A percentile compares a stretch with the other conserved stretches of the same genome.
Evolutionary conservation across 23 red algal genomes (phyloP).

Genomic region (Agarophyton chilense): DNA sequence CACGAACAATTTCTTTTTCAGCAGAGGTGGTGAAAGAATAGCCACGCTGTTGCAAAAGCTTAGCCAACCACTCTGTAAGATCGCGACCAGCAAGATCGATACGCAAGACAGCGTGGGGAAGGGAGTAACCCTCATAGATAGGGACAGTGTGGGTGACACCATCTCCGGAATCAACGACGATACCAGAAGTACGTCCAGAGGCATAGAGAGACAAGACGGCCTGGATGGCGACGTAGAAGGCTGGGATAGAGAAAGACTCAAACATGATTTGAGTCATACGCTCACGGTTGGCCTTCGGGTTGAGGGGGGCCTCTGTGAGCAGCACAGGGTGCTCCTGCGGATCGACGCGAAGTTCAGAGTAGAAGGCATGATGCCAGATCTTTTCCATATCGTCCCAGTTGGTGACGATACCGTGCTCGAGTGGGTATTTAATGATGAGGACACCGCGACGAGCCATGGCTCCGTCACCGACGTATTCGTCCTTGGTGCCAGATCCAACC

Average conservation of each 20-base stretch:
- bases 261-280: slow-evolving; percentile 99
- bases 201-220: slow-evolving; percentile 98
- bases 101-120: slow-evolving; percentile 96
- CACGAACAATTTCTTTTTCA: slow-evolving; percentile 99
- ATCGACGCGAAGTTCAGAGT: slow-evolving; percentile 95
- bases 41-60: slow-evolving; percentile 93
- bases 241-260: slow-evolving; percentile 95
- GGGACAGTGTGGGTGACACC: slow-evolving; percentile 99
- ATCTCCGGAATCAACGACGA: slow-evolving; percentile 98
- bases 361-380: slow-evolving; percentile 99
- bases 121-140: slow-evolving; percentile 99
- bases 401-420: slow-evolving; percentile 99
- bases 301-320: slow-evolving; percentile 98
- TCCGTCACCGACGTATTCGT: slow-evolving; percentile 96
- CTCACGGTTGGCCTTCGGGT: slow-evolving; percentile 98
- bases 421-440: slow-evolving; percentile 97
- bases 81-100: slow-evolving; percentile 98
- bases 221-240: slow-evolving; percentile 99
- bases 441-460: slow-evolving; percentile 97
- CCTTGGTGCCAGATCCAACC: slow-evolving; percentile 98
- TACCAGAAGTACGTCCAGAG: slow-evolving; percentile 98
- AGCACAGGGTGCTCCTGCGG: slow-evolving; percentile 96
- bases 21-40: slow-evolving; percentile 99
- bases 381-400: slow-evolving; percentile 99
- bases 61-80: slow-evolving; percentile 94